These are phyloP conservation scores for Rhodotorula toruloides DNA, from an alignment of 768 basidiomycete species.

Conservation along the genomic window DNA sequence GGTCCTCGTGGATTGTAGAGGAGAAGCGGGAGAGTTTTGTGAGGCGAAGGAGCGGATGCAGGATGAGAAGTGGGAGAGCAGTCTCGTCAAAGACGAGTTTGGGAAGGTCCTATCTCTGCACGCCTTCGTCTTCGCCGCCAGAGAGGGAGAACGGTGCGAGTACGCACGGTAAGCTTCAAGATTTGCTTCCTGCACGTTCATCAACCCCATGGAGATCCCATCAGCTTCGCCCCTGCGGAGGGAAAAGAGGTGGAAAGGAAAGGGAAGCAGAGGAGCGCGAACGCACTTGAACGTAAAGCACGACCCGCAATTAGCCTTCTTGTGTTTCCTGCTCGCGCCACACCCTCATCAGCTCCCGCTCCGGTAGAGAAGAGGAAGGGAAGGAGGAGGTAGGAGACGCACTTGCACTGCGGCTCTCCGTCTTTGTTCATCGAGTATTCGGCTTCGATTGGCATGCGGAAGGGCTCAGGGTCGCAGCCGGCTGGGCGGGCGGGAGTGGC, in stretches of 20 bases:
- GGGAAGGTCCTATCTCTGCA: not conserved
- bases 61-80: no score
- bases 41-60: not conserved
- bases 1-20: no score
- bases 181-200: conserved; percentile 13
- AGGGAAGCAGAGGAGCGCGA: not conserved
- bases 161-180: conserved; percentile 17
- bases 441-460: conserved; percentile 8
- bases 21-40: not conserved
- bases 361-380: no score
- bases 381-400: not conserved
- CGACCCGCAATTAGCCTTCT: conserved; percentile 11
- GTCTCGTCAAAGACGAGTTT: no score
- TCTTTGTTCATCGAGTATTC: conserved; percentile 19
- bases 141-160: not conserved
- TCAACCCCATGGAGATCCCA: not conserved
- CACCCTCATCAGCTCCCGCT: not conserved
- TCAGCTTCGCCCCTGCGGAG: not conserved
- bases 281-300: conserved; percentile 16
- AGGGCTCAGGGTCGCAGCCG: not conserved
- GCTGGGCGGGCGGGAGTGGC: not conserved
- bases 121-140: no score
- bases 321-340: conserved; percentile 10
- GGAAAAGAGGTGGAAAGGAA: not conserved
- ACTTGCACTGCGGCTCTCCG: conserved; percentile 25